Base-by-base conservation (phyloP, 164 flowering plant species). In the Nymphaea colorata region DNA sequence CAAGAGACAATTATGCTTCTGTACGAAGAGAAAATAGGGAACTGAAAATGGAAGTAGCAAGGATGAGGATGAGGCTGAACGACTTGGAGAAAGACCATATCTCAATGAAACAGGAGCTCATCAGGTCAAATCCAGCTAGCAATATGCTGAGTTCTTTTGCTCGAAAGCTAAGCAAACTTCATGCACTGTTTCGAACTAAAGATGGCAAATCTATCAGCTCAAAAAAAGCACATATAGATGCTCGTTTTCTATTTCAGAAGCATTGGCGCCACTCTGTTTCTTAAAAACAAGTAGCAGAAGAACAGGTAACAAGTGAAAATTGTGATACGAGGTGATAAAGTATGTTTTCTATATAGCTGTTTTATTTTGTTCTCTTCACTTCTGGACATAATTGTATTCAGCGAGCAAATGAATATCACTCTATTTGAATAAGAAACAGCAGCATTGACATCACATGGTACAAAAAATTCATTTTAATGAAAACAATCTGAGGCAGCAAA, bases 1-100 rank as follows among this genome's bases (percentile, higher is more conserved):
- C 98, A 2, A 74, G 96, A 71, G 99, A 95, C 67, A 92, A 95
- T 69, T 95, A 95, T 57, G 99, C 99, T 10, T 95, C 98, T 3
- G 96, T 95, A 44, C 83, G 99, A 71, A 80, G 97, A 73, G 99
- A 95, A 78, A 95, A 95, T 77, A 71, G 98, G 57, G 99, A 95
- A 72, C 86, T 95, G 76, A 92, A 90, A 77, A 94, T 92, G 3
- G 98, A 95, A 74, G 93, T 95, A 7, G 90, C 98, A 15, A 80
- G 98, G 73, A 92, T 95, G 98, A 86, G 99, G 64, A 92, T 95
- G 98, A 83, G 98, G 79, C 84, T 95, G 11, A 92, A 96, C 0
- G 99, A 95, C 70, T 67, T 95, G 43, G 99, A 95, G 74, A 92
- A 92, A 65, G 98, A 92, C 61, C 99, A 95, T 66, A 94, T 90